Percentiles rank a stretch among this genome's conserved stretches.
phyloP scores from a whole-genome alignment of 2,329 filamentous ascomycete genomes.

The Celoporthe dispersa region DNA sequence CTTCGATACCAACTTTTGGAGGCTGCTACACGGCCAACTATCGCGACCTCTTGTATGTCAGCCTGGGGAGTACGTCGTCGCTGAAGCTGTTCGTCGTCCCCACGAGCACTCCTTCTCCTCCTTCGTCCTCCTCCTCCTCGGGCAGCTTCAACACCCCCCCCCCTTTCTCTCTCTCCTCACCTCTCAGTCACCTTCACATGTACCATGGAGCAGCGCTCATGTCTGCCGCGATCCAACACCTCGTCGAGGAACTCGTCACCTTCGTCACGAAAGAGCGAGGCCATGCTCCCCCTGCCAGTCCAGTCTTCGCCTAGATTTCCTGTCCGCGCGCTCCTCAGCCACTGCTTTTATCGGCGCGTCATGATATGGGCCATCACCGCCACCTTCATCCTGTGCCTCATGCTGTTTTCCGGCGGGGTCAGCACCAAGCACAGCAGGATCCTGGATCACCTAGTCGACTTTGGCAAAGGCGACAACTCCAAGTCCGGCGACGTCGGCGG shows the following conservation, averaged over 20 bases:
- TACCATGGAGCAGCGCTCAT: constrained; percentile 26
- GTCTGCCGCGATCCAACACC: constrained; percentile 19
- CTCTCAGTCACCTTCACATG: not conserved
- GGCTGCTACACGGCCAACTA: not conserved
- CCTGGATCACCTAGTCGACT: constrained; percentile 32
- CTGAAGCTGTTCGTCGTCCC: constrained; percentile 24
- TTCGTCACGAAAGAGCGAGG: constrained; percentile 22
- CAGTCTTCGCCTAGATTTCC: constrained; percentile 36
- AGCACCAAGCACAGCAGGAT: constrained; percentile 32
- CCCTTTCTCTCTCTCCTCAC: too few species aligned
- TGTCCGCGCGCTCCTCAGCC: constrained; percentile 52
- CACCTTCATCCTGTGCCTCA: constrained; percentile 46
- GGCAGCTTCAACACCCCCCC: constrained; percentile 21
- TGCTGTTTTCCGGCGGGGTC: constrained; percentile 43
- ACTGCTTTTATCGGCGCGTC: constrained; percentile 57
- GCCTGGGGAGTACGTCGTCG: not conserved
- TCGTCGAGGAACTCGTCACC: constrained; percentile 27
- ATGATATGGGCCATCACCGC: constrained; percentile 54
- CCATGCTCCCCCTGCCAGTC: constrained; percentile 27
- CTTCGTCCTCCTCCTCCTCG: not conserved
- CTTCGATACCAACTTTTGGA: not conserved
- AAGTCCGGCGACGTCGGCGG: constrained; percentile 6
- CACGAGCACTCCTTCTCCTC: constrained; percentile 1
- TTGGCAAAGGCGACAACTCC: constrained; percentile 28
- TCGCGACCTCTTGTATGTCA: constrained; percentile 19